Evolutionary conservation across 768 basidiomycete species (phyloP).

Genomic region (Serendipita vermifera): DNA sequence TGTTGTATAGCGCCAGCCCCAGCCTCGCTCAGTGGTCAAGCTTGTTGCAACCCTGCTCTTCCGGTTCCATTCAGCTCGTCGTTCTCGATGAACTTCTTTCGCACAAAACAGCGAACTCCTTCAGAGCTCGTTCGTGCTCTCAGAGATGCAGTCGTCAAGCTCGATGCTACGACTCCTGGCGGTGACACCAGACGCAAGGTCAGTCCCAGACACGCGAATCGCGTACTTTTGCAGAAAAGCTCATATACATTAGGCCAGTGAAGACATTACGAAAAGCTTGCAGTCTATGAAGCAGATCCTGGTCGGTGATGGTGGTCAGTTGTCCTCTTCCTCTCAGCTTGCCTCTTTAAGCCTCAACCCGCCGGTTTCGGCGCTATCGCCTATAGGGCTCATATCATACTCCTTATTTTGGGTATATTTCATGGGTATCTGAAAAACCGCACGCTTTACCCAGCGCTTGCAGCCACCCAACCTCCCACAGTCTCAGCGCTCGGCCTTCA

Average conservation of each 20-base stretch:
- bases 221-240: not conserved
- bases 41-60: not conserved
- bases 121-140: slow-evolving; percentile 76
- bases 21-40: no score
- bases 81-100: slow-evolving; percentile 84
- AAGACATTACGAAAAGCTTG: slow-evolving; percentile 80
- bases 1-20: no score
- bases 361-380: not conserved
- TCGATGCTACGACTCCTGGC: slow-evolving; percentile 63
- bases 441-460: not conserved
- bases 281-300: slow-evolving; percentile 82
- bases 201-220: slow-evolving; percentile 16
- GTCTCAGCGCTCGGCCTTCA: no score
- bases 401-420: slow-evolving; percentile 8
- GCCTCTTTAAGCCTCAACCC: not conserved
- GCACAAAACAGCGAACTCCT: slow-evolving; percentile 76
- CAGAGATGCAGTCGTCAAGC: slow-evolving; percentile 61
- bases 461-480: slow-evolving; percentile 17
- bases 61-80: not conserved
- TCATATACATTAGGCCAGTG: slow-evolving; percentile 47
- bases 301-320: slow-evolving; percentile 74
- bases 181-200: slow-evolving; percentile 74
- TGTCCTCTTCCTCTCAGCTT: slow-evolving; percentile 1
- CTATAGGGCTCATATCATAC: not conserved
- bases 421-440: slow-evolving; percentile 10